A percentile compares a stretch with the other conserved stretches of the same genome.
These are phyloP conservation scores for Niebla homalea DNA, from an alignment of 495 filamentous ascomycete species.

Conservation along the genomic window DNA sequence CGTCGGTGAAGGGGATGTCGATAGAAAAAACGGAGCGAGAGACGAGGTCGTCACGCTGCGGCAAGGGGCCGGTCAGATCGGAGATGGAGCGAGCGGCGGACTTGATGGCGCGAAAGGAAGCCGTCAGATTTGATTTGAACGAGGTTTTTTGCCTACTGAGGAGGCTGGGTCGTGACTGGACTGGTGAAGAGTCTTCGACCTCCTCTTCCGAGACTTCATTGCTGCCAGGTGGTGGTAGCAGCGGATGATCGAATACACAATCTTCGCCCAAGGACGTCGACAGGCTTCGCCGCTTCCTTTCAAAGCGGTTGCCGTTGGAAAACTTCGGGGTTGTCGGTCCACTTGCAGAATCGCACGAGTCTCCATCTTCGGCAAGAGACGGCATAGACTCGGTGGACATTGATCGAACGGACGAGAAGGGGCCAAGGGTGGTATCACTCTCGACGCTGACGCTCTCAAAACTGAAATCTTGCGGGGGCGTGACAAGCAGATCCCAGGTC, in stretches of 20 bases:
- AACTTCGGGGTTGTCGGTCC: constrained; percentile 26
- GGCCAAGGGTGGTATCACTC: constrained; percentile 29
- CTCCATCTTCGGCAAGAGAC: constrained; percentile 43
- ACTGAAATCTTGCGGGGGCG: constrained; percentile 30
- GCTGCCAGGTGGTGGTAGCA: constrained; percentile 29
- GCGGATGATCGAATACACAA: constrained; percentile 43
- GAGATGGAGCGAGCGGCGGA: constrained; percentile 77
- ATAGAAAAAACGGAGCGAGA: constrained; percentile 71
- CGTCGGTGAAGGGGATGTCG: constrained; percentile 72
- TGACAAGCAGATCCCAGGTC: constrained; percentile 31
- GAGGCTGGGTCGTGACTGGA: constrained; percentile 2
- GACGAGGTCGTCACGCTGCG: constrained; percentile 74
- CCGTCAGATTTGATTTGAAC: constrained; percentile 91
- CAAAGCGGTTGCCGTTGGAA: constrained; percentile 27
- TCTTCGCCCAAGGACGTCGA: constrained; percentile 33
- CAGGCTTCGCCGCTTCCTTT: constrained; percentile 28
- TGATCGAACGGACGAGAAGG: constrained; percentile 34
- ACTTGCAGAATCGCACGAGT: constrained; percentile 28
- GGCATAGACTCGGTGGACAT: constrained; percentile 49
- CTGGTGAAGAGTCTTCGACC: constrained; percentile 10
- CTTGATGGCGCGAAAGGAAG: constrained; percentile 75
- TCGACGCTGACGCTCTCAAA: constrained; percentile 21
- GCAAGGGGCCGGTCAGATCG: constrained; percentile 46
- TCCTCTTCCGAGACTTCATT: constrained; percentile 15
- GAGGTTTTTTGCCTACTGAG: constrained; percentile 29